These are phyloP conservation scores for Boechera stricta DNA, from an alignment of 345 rosid genomes.

Conservation along the genomic window DNA sequence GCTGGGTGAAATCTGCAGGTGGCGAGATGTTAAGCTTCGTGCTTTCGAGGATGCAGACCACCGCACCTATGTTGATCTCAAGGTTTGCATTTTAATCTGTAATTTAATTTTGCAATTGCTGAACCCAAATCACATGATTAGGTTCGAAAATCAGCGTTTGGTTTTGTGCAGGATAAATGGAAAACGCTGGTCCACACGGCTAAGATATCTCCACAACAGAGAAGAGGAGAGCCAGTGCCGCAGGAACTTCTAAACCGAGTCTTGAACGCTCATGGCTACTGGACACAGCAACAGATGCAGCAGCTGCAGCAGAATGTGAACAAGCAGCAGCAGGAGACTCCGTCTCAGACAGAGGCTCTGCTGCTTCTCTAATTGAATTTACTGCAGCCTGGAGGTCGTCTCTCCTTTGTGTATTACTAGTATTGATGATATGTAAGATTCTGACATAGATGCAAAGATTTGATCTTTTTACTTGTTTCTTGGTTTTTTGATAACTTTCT, in stretches of 20 bases:
- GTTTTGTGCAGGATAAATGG: conserved; percentile 82
- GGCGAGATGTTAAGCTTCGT: conserved; percentile 89
- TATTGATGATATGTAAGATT: conserved; percentile 32
- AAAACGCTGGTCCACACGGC: conserved; percentile 97
- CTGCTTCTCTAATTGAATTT: conserved; percentile 46
- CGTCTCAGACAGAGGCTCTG: conserved; percentile 43
- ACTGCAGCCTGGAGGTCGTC: conserved; percentile 13
- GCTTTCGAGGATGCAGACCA: conserved; percentile 90
- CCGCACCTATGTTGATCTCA: conserved; percentile 94
- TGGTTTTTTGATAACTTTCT: background rate
- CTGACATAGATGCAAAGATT: conserved; percentile 41
- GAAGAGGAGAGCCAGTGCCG: conserved; percentile 97
- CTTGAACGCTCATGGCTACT: conserved; percentile 74
- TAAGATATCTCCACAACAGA: conserved; percentile 90
- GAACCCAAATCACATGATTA: background rate
- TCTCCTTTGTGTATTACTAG: conserved; percentile 19
- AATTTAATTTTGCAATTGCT: no score
- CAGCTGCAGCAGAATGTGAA: conserved; percentile 48
- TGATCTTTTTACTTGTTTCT: conserved; percentile 22
- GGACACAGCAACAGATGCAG: conserved; percentile 80
- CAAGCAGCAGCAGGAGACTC: conserved; percentile 43
- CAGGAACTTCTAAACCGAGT: conserved; percentile 92
- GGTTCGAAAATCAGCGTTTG: background rate
- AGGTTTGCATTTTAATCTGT: conserved; percentile 52
- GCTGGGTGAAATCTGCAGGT: conserved; percentile 53